Evolutionary conservation across 2,329 filamentous ascomycete genomes (phyloP).

Genomic region (Ceratocystis destructans): DNA sequence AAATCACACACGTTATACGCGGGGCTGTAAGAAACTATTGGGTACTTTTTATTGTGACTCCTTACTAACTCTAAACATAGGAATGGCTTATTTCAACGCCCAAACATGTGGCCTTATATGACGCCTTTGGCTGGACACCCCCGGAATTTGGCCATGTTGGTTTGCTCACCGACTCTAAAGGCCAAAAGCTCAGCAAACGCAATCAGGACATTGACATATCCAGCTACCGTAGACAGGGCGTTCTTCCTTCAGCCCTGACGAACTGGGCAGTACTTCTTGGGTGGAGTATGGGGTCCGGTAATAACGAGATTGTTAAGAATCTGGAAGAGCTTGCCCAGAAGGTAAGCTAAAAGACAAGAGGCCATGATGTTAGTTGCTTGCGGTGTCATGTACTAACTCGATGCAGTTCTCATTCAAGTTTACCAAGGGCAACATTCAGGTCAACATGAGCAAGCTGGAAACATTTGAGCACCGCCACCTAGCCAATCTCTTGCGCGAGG

Average conservation of each 20-base stretch:
- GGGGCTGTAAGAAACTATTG: conserved; percentile 46
- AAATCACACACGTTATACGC: conserved; percentile 88
- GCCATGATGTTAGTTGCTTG: background rate
- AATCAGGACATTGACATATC: conserved; percentile 41
- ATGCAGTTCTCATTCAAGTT: conserved; percentile 68
- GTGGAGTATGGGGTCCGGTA: conserved; percentile 51
- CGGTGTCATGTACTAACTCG: conserved; percentile 21
- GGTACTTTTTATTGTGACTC: no score
- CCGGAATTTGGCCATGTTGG: conserved; percentile 72
- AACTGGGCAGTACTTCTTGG: conserved; percentile 81
- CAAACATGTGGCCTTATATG: conserved; percentile 54
- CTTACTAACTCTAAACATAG: conserved; percentile 26
- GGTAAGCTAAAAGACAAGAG: conserved; percentile 32
- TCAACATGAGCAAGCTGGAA: conserved; percentile 65
- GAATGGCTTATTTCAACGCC: conserved; percentile 97
- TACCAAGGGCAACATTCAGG: conserved; percentile 77
- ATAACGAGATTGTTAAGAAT: conserved; percentile 53
- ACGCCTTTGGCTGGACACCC: conserved; percentile 60
- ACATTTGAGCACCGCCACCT: conserved; percentile 62
- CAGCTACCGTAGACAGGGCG: conserved; percentile 35
- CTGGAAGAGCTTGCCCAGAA: conserved; percentile 56
- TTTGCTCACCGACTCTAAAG: conserved; percentile 53
- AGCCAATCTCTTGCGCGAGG: conserved; percentile 25
- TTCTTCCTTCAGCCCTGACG: conserved; percentile 39
- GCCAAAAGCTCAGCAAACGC: conserved; percentile 76